phyloP scores from a whole-genome alignment of 345 rosid species.

The Balakata baccata region DNA sequence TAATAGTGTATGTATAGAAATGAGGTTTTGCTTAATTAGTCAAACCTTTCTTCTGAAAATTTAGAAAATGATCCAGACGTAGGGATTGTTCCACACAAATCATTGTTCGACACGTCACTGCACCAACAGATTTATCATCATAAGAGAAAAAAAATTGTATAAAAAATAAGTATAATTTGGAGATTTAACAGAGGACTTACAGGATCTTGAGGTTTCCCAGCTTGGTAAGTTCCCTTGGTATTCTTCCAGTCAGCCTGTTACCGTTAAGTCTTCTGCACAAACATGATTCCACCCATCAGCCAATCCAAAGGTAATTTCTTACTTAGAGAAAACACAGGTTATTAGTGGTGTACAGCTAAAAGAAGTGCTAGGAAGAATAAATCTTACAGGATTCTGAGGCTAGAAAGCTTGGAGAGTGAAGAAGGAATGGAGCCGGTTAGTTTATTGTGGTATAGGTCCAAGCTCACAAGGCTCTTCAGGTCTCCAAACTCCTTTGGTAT shows the following conservation, averaged over 20 bases:
- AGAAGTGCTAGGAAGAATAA: background rate
- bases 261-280: conserved; percentile 57
- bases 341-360: too few relatives aligned
- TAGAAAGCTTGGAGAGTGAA: conserved; percentile 56
- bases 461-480: conserved; percentile 57
- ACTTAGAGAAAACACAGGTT: too few relatives aligned
- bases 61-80: conserved; percentile 59
- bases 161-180: background rate
- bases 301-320: background rate
- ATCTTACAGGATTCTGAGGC: conserved; percentile 60
- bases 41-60: conserved; percentile 60
- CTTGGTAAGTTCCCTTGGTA: conserved; percentile 60
- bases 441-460: conserved; percentile 65
- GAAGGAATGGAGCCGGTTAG: conserved; percentile 60
- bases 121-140: background rate
- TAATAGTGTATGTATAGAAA: background rate
- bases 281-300: conserved; percentile 2
- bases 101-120: conserved; percentile 64
- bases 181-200: conserved; percentile 30
- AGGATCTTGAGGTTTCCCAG: conserved; percentile 59
- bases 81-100: conserved; percentile 72
- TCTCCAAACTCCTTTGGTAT: conserved; percentile 62
- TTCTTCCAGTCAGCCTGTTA: conserved; percentile 59
- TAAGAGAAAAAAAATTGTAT: background rate
- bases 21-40: background rate